A percentile compares a stretch with the other conserved stretches of the same genome.
Conservation (phyloP, 768 basidiomycete species). For the Tephrocybe rancida region DNA sequence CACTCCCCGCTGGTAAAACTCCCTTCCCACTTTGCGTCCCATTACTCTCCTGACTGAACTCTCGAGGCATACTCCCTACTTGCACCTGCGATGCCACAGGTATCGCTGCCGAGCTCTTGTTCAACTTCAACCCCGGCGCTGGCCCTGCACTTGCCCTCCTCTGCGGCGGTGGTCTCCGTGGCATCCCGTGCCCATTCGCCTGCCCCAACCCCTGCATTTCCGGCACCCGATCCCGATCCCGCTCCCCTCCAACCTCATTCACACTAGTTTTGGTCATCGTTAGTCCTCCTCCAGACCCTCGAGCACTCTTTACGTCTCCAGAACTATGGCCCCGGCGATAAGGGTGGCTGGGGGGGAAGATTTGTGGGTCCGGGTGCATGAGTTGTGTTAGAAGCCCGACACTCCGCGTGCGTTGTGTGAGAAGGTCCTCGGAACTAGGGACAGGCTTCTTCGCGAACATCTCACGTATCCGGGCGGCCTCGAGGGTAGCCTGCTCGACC, state of each 20-base stretch:
- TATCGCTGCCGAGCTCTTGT: conserved; percentile 60
- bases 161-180: neutral
- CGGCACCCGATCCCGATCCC: neutral
- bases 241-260: neutral
- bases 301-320: conserved; percentile 44
- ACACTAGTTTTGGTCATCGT: conserved; percentile 10
- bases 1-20: neutral
- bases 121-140: conserved; percentile 40
- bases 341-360: conserved; percentile 62
- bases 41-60: neutral
- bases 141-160: conserved; percentile 10
- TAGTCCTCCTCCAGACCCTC: conserved; percentile 10
- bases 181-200: neutral
- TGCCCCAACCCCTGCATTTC: neutral
- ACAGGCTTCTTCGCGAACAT: conserved; percentile 75
- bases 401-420: conserved; percentile 35
- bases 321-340: conserved; percentile 53
- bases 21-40: neutral
- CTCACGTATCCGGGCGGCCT: conserved; percentile 66
- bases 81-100: conserved; percentile 50
- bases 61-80: conserved; percentile 28
- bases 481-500: conserved; percentile 54
- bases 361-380: conserved; percentile 69
- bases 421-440: conserved; percentile 59
- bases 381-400: conserved; percentile 66